Conservation (phyloP, 2,329 filamentous ascomycete genomes). For the Colletotrichum australisinense region DNA sequence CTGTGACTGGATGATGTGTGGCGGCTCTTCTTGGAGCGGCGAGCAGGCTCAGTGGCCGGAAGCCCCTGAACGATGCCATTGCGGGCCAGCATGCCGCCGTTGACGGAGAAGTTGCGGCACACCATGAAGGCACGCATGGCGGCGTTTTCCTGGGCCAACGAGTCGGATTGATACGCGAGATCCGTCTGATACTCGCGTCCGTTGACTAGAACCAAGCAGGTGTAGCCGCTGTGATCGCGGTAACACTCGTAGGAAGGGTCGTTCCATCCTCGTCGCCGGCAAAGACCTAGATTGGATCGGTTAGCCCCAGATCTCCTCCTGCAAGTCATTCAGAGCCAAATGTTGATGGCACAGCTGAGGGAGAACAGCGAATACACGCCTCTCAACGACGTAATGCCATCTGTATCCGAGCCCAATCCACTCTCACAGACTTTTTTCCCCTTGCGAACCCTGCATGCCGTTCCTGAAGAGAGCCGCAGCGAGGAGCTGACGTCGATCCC, state of each 20-base stretch:
- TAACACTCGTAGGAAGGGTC: conserved; percentile 91
- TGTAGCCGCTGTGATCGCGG: conserved; percentile 79
- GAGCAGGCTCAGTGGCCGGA: conserved; percentile 63
- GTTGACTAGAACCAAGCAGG: conserved; percentile 93
- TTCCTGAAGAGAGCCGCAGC: conserved; percentile 27
- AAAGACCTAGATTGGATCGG: conserved; percentile 76
- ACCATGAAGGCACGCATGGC: conserved; percentile 98
- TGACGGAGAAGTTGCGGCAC: conserved; percentile 96
- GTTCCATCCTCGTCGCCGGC: conserved; percentile 92
- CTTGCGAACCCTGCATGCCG: not conserved
- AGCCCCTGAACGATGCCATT: conserved; percentile 77
- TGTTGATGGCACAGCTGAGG: conserved; percentile 23
- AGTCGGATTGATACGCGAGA: conserved; percentile 82
- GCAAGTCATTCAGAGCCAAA: conserved; percentile 11
- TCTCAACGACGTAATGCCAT: conserved; percentile 40
- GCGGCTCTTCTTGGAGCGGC: conserved; percentile 62
- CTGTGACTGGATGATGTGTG: conserved; percentile 53
- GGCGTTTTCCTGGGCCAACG: conserved; percentile 89
- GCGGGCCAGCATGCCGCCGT: conserved; percentile 87
- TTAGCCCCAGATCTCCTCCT: conserved; percentile 45
- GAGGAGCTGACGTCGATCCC: conserved; percentile 14
- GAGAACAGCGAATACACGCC: conserved; percentile 3
- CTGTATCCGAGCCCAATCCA: conserved; percentile 49
- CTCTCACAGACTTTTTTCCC: conserved; percentile 13
- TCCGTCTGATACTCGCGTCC: conserved; percentile 97